Conservation (phyloP, 2,329 filamentous ascomycete species). For the Raffaelea ambrosiae region DNA sequence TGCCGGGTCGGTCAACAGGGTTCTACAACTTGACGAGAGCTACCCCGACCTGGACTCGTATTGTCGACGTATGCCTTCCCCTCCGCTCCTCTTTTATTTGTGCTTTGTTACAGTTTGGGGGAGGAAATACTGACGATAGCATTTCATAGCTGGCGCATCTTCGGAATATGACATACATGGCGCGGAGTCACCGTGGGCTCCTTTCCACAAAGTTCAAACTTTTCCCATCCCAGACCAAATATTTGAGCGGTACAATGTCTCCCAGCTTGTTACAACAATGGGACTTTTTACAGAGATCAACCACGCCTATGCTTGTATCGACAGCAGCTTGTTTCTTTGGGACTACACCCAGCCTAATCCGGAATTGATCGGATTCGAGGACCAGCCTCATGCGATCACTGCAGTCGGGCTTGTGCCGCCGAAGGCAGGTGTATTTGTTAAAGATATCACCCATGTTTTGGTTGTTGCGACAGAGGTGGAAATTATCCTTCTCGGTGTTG, state of each 20-base stretch:
- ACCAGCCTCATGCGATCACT: constrained; percentile 79
- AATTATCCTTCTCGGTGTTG: constrained; percentile 80
- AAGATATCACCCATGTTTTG: constrained; percentile 76
- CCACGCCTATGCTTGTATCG: constrained; percentile 91
- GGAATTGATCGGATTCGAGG: constrained; percentile 85
- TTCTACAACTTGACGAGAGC: constrained; percentile 64
- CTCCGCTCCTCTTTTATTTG: neutral
- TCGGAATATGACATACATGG: constrained; percentile 80
- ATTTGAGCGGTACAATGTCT: constrained; percentile 84
- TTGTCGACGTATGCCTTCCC: constrained; percentile 63
- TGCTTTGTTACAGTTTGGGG: neutral
- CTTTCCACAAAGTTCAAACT: constrained; percentile 79
- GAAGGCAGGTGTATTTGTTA: constrained; percentile 78
- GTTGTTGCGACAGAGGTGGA: constrained; percentile 82
- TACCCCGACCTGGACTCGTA: constrained; percentile 89
- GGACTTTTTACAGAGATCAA: constrained; percentile 91
- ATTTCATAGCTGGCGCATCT: constrained; percentile 65
- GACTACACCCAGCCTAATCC: constrained; percentile 92
- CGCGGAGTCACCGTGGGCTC: constrained; percentile 64
- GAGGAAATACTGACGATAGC: neutral
- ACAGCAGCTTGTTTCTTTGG: constrained; percentile 95
- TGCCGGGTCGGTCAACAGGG: constrained; percentile 73
- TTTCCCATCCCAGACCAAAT: constrained; percentile 88
- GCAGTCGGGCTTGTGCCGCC: constrained; percentile 83
- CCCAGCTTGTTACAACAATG: constrained; percentile 85